Percentiles rank a stretch among this genome's conserved stretches.
phyloP scores from a whole-genome alignment of 805 yeast species.

The Candida ortonii region DNA sequence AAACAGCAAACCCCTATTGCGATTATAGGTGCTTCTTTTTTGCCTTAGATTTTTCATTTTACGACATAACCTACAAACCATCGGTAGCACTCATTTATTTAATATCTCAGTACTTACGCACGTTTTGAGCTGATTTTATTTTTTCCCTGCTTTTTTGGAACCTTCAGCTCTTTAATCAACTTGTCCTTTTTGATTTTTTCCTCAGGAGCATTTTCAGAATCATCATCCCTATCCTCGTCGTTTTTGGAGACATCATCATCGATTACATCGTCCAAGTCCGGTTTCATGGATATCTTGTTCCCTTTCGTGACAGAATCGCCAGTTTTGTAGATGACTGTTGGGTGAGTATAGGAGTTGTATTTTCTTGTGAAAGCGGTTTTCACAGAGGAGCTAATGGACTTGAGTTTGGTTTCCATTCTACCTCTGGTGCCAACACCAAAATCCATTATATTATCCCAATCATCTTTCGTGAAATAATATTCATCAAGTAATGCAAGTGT shows the following conservation, averaged over 20 bases:
- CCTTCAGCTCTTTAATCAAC: slow-evolving; percentile 53
- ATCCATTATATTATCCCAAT: slow-evolving; percentile 87
- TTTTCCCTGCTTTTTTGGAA: slow-evolving; percentile 12
- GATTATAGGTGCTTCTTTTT: no score
- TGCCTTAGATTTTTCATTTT: no score
- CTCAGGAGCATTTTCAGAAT: no score
- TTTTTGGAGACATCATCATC: slow-evolving; percentile 51
- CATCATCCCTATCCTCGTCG: slow-evolving; percentile 42
- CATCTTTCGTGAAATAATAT: slow-evolving; percentile 84
- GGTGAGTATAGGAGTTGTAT: slow-evolving; percentile 76
- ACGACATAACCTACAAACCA: no score
- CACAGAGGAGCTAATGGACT: slow-evolving; percentile 69
- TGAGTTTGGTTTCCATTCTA: slow-evolving; percentile 42
- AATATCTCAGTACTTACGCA: slow-evolving; percentile 1
- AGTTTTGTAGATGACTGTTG: slow-evolving; percentile 76
- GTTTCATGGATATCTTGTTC: slow-evolving; percentile 33
- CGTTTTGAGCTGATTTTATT: slow-evolving; percentile 12
- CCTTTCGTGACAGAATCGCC: slow-evolving; percentile 55
- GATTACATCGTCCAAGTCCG: slow-evolving; percentile 71
- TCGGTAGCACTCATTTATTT: no score
- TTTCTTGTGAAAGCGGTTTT: slow-evolving; percentile 85
- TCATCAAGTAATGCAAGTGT: slow-evolving; percentile 76
- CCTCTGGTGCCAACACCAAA: slow-evolving; percentile 64
- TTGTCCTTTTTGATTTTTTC: slow-evolving; percentile 59
- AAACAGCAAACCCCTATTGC: no score